Percentiles rank a stretch among this genome's conserved stretches.
Evolutionary conservation across 2,329 filamentous ascomycete genomes (phyloP).

Genomic region (Stenocarpella maydis): DNA sequence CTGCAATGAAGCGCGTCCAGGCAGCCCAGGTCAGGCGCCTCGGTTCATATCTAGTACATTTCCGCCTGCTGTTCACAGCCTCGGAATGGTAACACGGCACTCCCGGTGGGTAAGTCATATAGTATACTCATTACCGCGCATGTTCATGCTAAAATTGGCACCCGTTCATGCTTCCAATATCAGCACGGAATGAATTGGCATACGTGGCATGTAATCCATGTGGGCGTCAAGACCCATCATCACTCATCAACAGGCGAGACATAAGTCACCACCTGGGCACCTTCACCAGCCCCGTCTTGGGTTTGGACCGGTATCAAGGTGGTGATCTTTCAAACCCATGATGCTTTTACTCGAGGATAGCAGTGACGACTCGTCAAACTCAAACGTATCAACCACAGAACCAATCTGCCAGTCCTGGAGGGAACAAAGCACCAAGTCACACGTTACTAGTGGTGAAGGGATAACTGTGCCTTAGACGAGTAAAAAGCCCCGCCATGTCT

Average conservation of each 20-base stretch:
- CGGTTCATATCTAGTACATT: slow-evolving; percentile 2
- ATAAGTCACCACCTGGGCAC: not conserved
- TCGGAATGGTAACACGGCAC: slow-evolving; percentile 5
- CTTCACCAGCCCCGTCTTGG: not conserved
- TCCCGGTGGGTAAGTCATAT: not conserved
- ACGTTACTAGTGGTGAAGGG: not conserved
- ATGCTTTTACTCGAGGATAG: not conserved
- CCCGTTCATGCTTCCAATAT: not conserved
- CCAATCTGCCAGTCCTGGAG: not conserved
- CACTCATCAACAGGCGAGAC: not conserved
- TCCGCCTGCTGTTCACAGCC: slow-evolving; percentile 2
- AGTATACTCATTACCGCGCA: not conserved
- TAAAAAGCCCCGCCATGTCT: not conserved
- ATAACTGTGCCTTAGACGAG: too few relatives aligned
- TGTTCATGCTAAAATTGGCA: slow-evolving; percentile 1
- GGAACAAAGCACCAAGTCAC: not conserved
- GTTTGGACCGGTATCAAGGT: not conserved
- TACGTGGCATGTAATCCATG: slow-evolving; percentile 5
- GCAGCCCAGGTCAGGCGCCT: not conserved
- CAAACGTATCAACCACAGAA: not conserved
- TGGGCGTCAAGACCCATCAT: not conserved
- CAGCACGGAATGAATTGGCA: not conserved
- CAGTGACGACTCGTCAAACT: not conserved
- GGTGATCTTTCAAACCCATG: not conserved
- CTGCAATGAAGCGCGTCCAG: too few relatives aligned